phyloP scores from a whole-genome alignment of 2,329 filamentous ascomycete genomes.

The Tolypocladium amazonense region DNA sequence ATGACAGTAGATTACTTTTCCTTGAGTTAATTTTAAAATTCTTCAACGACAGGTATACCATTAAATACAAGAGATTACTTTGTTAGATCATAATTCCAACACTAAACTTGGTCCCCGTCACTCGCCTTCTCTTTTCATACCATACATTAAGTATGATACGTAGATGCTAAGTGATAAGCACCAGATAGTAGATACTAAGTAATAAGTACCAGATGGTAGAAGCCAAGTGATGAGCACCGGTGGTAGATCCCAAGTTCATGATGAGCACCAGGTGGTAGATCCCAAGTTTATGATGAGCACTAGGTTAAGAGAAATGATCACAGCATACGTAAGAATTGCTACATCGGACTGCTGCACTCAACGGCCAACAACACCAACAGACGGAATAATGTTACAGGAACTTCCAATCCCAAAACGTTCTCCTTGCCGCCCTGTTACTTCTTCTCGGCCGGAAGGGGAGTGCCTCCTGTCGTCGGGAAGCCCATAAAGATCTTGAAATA shows the following conservation, averaged over 20 bases:
- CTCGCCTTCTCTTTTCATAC: background rate
- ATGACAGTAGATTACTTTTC: background rate
- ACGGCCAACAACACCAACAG: background rate
- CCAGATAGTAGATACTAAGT: too few relatives aligned
- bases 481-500: conserved; percentile 90
- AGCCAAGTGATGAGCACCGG: too few relatives aligned
- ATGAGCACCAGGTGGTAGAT: too few relatives aligned
- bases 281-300: too few relatives aligned
- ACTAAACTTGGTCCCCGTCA: too few relatives aligned
- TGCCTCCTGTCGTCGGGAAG: conserved; percentile 70
- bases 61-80: background rate
- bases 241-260: too few relatives aligned
- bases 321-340: background rate
- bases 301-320: too few relatives aligned
- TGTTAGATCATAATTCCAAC: background rate
- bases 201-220: too few relatives aligned
- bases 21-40: background rate
- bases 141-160: too few relatives aligned
- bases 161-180: too few relatives aligned
- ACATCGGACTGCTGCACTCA: background rate
- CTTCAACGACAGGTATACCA: background rate
- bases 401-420: background rate
- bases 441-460: conserved; percentile 42
- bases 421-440: conserved; percentile 15
- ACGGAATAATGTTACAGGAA: background rate